Evolutionary conservation across 805 yeast genomes (phyloP), one percentile per base, ranked within the genome.

Genomic region (Sugiyamaella americana): DNA sequence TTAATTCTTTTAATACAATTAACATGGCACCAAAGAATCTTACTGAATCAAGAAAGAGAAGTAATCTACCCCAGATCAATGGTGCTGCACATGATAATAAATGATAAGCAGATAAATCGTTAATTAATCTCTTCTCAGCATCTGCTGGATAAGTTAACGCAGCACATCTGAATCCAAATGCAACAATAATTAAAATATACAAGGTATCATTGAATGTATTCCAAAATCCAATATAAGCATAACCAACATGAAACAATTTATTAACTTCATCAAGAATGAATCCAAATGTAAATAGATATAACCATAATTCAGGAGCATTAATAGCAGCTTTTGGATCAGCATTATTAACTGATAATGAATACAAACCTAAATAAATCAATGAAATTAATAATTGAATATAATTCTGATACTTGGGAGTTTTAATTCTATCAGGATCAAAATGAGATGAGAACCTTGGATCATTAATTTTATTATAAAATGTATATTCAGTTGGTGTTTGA

Each of bases 11-110:
- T 42, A 85, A 68, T 3, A 87, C 91, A 23, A 87, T 91, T 52
- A 87, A 75, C 87, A 87, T 84, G 1, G 88, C 86, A 36, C 96
- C 96, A 41, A 87, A 85, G 63, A 87, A 87, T 55, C 76, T 75
- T 53, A 80, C 79, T 8, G 89, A 83, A 60, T 87, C 96, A 56
- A 87, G 72, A 64, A 73, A 87, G 32, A 87, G 71, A 47, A 87
- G 66, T 42, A 87, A 68, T 42, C 96, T 72, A 2, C 84, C 75
- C 94, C 95, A 87, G 76, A 87, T 80, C 53, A 87, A 70, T 2
- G 96, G 96, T 4, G 95, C 84, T 11, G 85, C 88, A 58, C 88
- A 74, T 0, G 95, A 80, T 41, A 87, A 65, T 2, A 86, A 62
- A 51, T 94, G 68, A 61, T 80, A 86, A 0, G 94, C 57, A 4